phyloP scores from a whole-genome alignment of 257 asterid genomes.

The Solanum okadae region DNA sequence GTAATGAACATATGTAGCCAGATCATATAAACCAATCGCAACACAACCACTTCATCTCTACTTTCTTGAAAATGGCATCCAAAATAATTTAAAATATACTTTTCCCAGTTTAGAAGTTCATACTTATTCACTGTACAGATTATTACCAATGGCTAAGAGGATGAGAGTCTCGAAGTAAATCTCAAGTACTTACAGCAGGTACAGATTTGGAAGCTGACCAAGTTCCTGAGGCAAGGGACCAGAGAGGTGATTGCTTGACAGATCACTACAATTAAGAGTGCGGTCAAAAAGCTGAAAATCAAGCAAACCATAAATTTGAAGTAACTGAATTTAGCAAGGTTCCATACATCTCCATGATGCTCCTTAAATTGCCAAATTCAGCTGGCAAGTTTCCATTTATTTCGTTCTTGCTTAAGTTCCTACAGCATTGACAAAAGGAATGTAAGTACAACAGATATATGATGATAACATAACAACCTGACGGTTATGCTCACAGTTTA shows the following conservation, averaged over 20 bases:
- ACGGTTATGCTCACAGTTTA: slow-evolving; percentile 53
- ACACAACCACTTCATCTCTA: not conserved
- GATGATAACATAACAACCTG: not conserved
- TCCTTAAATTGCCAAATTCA: slow-evolving; percentile 88
- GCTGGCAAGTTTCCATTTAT: slow-evolving; percentile 68
- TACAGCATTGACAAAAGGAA: slow-evolving; percentile 8
- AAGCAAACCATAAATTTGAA: not conserved
- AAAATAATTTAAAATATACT: not conserved
- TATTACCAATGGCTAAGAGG: not conserved
- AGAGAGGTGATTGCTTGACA: slow-evolving; percentile 72
- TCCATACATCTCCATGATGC: slow-evolving; percentile 86
- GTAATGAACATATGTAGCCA: not conserved
- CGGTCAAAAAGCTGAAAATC: not conserved
- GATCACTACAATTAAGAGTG: slow-evolving; percentile 47
- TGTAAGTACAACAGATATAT: not conserved
- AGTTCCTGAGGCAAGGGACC: slow-evolving; percentile 82
- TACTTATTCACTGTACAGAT: not conserved
- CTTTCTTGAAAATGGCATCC: not conserved
- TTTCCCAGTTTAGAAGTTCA: not conserved
- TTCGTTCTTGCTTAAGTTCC: slow-evolving; percentile 74
- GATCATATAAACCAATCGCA: not conserved
- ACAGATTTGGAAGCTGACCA: slow-evolving; percentile 77
- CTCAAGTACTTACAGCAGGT: slow-evolving; percentile 54
- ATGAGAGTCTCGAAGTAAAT: not conserved
- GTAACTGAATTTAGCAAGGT: not conserved